Conservation (phyloP, 2,329 filamentous ascomycete genomes). For the Penicillium decumbens region DNA sequence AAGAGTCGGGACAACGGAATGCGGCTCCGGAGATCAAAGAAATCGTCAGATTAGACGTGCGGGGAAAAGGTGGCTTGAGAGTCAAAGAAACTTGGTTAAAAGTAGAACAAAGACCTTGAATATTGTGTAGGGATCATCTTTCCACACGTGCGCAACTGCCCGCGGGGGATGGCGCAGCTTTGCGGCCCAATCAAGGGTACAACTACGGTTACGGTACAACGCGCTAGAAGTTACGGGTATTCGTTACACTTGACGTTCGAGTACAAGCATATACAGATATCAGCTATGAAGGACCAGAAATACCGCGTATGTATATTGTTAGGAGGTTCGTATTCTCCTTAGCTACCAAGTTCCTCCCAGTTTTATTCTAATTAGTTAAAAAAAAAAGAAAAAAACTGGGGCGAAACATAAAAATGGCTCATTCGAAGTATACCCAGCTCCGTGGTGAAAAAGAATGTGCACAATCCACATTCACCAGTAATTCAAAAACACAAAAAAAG, state of each 20-base stretch:
- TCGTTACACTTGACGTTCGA: too few relatives aligned
- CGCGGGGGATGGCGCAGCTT: conserved; percentile 9
- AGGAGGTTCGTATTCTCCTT: neutral
- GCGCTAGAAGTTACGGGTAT: conserved; percentile 4
- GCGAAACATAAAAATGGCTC: conserved; percentile 9
- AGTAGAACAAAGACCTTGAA: neutral
- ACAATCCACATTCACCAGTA: neutral
- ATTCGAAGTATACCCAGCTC: conserved; percentile 16
- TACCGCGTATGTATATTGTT: neutral
- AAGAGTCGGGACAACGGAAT: conserved; percentile 15
- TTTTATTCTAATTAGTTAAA: conserved; percentile 17
- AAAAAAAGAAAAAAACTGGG: too few relatives aligned
- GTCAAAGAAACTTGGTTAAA: neutral
- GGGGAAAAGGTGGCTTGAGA: neutral
- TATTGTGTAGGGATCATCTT: neutral
- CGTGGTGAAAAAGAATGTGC: neutral
- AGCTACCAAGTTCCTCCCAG: neutral
- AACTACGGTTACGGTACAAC: neutral
- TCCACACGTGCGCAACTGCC: conserved; percentile 20
- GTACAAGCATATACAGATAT: neutral
- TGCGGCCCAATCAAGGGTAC: conserved; percentile 9
- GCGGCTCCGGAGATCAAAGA: conserved; percentile 3
- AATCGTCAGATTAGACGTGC: neutral
- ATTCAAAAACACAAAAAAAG: conserved; percentile 1
- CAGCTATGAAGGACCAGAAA: neutral